Evolutionary conservation across 2,329 filamentous ascomycete species (phyloP).

Genomic region (Pseudocercospora musae): DNA sequence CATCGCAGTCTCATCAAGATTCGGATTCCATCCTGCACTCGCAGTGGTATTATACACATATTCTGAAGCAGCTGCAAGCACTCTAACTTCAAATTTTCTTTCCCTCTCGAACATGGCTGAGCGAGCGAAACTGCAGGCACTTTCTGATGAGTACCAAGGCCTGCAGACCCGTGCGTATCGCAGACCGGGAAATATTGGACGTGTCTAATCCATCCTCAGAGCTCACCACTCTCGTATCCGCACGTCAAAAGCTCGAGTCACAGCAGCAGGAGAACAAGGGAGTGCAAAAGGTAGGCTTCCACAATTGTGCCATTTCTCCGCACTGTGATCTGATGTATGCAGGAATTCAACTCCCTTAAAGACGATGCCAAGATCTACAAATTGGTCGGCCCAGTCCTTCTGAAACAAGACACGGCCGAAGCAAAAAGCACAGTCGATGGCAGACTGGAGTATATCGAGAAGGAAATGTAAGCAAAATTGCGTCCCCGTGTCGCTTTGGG

Average conservation of each 20-base stretch:
- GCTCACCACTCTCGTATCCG: constrained; percentile 69
- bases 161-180: constrained; percentile 69
- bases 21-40: no score
- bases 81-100: no score
- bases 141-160: constrained; percentile 84
- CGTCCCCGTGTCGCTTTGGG: not conserved
- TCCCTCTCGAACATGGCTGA: no score
- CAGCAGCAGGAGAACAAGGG: constrained; percentile 90
- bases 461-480: constrained; percentile 71
- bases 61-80: no score
- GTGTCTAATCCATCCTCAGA: constrained; percentile 52
- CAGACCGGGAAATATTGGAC: not conserved
- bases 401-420: constrained; percentile 92
- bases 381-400: constrained; percentile 81
- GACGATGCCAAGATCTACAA: constrained; percentile 93
- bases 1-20: not conserved
- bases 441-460: constrained; percentile 84
- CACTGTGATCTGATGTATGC: not conserved
- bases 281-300: constrained; percentile 69
- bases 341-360: constrained; percentile 79
- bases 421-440: constrained; percentile 88
- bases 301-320: not conserved
- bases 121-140: constrained; percentile 73
- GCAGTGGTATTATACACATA: no score
- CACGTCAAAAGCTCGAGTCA: constrained; percentile 86